Conservation (phyloP, 2,329 filamentous ascomycete species). For the Apiospora phragmitis region DNA sequence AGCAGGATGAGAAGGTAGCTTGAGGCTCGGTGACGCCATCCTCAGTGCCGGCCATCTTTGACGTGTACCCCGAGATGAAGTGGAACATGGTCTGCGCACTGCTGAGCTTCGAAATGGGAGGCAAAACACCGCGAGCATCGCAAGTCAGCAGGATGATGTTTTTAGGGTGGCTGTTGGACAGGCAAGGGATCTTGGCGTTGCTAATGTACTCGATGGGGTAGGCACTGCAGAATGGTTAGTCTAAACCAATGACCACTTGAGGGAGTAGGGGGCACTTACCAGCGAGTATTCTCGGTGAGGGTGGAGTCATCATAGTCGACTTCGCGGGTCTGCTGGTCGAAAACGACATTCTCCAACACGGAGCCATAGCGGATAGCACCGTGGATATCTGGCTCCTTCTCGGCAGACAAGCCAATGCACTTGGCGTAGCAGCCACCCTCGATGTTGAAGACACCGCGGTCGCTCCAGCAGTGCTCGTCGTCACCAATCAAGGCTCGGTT, state of each 20-base stretch:
- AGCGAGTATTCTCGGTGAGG: slow-evolving; percentile 96
- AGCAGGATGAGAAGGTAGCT: slow-evolving; percentile 98
- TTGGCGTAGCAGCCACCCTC: slow-evolving; percentile 99
- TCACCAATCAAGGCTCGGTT: slow-evolving; percentile 96
- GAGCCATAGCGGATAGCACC: slow-evolving; percentile 95
- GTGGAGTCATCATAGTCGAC: slow-evolving; percentile 97
- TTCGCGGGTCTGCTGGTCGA: slow-evolving; percentile 82
- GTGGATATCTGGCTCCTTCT: slow-evolving; percentile 99
- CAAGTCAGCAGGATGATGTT: slow-evolving; percentile 99
- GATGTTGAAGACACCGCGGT: slow-evolving; percentile 97
- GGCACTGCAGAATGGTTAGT: slow-evolving; percentile 49
- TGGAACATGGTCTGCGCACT: slow-evolving; percentile 99
- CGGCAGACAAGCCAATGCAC: slow-evolving; percentile 92
- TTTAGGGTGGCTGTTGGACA: slow-evolving; percentile 82
- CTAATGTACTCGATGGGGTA: slow-evolving; percentile 99
- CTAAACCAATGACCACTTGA: neutral
- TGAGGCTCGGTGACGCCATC: slow-evolving; percentile 96
- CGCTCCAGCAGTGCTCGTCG: slow-evolving; percentile 99
- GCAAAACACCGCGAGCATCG: slow-evolving; percentile 94
- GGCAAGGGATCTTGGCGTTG: slow-evolving; percentile 98
- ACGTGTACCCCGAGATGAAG: slow-evolving; percentile 99
- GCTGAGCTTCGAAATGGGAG: slow-evolving; percentile 96
- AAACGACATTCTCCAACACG: slow-evolving; percentile 97
- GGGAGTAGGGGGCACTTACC: slow-evolving; percentile 37
- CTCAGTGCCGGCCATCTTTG: slow-evolving; percentile 99